Evolutionary conservation across 202 grass and related monocot species (phyloP).

Genomic region (Brachypodium distachyon): DNA sequence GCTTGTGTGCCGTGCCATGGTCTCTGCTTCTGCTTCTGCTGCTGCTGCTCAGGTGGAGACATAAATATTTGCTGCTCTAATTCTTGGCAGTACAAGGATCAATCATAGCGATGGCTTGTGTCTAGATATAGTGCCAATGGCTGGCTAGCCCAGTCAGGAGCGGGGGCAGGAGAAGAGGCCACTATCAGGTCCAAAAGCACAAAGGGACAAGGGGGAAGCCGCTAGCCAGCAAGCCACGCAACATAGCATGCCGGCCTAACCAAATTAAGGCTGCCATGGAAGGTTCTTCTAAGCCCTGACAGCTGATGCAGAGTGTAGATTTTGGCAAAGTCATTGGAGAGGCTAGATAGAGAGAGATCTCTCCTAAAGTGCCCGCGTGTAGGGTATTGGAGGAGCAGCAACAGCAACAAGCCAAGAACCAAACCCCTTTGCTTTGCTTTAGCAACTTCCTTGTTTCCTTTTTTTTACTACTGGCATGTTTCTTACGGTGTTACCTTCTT

Average conservation of each 20-base stretch:
- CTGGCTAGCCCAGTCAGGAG: not conserved
- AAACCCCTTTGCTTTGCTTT: conserved; percentile 35
- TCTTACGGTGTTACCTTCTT: conserved; percentile 28
- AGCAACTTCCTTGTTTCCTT: too few relatives aligned
- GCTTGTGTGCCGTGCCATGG: conserved; percentile 21
- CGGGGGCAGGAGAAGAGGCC: not conserved
- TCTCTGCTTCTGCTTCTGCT: not conserved
- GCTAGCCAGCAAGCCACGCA: not conserved
- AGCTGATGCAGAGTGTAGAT: conserved; percentile 15
- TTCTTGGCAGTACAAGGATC: conserved; percentile 25
- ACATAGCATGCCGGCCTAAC: conserved; percentile 17
- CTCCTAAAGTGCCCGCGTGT: conserved; percentile 36
- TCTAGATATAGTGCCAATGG: conserved; percentile 63
- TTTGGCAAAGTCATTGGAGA: conserved; percentile 39
- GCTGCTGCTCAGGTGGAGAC: conserved; percentile 31
- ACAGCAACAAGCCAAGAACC: conserved; percentile 16
- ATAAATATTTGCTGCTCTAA: conserved; percentile 14
- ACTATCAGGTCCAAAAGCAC: conserved; percentile 36
- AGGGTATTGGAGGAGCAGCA: conserved; percentile 43
- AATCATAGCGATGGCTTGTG: conserved; percentile 20
- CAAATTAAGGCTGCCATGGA: conserved; percentile 49
- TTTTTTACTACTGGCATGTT: too few relatives aligned
- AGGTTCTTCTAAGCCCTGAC: conserved; percentile 60
- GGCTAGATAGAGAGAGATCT: not conserved
- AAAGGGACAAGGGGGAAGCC: conserved; percentile 33